Evolutionary conservation across 2,329 filamentous ascomycete genomes (phyloP), one percentile per base, ranked within the genome.

Genomic region (Ampelomyces quisqualis): DNA sequence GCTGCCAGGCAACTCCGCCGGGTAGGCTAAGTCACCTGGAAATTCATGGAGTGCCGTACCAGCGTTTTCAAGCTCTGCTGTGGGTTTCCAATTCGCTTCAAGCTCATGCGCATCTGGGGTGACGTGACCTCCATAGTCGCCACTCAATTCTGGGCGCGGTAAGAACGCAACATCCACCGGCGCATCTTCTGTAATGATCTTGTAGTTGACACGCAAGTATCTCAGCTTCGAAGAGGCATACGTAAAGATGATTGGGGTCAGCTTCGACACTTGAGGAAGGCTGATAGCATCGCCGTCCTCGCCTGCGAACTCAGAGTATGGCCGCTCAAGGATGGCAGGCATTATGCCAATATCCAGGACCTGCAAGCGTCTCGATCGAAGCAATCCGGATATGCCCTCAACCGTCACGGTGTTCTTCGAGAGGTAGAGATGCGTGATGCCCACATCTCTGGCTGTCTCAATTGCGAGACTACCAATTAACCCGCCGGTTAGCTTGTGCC

Each of bases 371-470:
- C 65, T 69, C 6, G 77, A 77, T 34, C 73, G 65, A 8, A 82
- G 53, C 4, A 83, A 65, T 11, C 73, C 74, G 3, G 74, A 76
- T 5, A 79, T 64, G 0, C 78, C 79, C 56, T 81, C 77, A 0
- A 78, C 72, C 1, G 77, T 80, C 4, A 83, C 58, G 3, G 66
- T 53, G 41, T 83, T 84, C 6, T 73, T 72, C 3, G 79, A 72
- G 10, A 83, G 71, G 52, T 80, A 81, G 2, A 84, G 64, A 63
- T 84, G 80, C 0, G 80, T 82, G 24, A 82, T 73, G 2, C 80
- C 80, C 7, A 70, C 65, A 51, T 76, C 70, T 15, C 75, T 71
- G 1, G 76, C 67, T 48, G 80, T 73, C 50, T 82, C 79, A 19
- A 82, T 73, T 24, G 76, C 73, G 20, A 80, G 72, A 34, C 75